phyloP scores from a whole-genome alignment of 495 filamentous ascomycete genomes.

The Rusavskia elegans region DNA sequence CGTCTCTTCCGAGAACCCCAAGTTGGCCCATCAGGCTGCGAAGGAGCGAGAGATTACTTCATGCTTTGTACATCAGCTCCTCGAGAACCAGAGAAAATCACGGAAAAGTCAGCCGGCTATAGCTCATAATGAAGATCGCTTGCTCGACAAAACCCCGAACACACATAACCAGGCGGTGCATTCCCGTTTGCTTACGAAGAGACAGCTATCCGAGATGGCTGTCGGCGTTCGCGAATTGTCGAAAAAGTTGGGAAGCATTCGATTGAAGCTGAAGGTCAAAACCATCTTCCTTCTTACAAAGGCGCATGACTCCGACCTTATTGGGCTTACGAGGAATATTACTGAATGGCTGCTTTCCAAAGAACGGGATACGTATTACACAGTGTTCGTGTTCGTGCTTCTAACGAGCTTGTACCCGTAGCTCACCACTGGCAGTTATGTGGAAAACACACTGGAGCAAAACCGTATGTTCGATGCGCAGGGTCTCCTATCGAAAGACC shows the following conservation, averaged over 20 bases:
- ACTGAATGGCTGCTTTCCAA: constrained; percentile 69
- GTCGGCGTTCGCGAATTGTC: constrained; percentile 84
- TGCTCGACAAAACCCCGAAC: constrained; percentile 13
- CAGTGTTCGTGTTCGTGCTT: constrained; percentile 36
- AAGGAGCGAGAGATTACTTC: constrained; percentile 38
- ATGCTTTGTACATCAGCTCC: constrained; percentile 72
- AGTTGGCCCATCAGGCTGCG: constrained; percentile 22
- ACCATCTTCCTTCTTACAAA: constrained; percentile 84
- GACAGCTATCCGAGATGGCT: constrained; percentile 87
- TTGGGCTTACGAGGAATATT: constrained; percentile 61
- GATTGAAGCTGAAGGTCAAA: constrained; percentile 62
- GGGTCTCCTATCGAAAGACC: constrained; percentile 41
- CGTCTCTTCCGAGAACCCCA: constrained; percentile 38
- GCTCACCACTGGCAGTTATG: constrained; percentile 25
- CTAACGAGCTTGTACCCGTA: too few relatives aligned
- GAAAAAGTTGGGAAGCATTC: constrained; percentile 65
- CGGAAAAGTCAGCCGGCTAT: constrained; percentile 7
- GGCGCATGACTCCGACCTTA: constrained; percentile 66
- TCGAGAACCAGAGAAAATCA: constrained; percentile 36
- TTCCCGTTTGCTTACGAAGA: constrained; percentile 70
- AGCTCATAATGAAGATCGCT: constrained; percentile 19
- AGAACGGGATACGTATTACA: constrained; percentile 51
- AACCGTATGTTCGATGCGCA: constrained; percentile 56
- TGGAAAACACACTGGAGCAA: constrained; percentile 57
- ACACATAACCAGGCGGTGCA: constrained; percentile 23